phyloP scores from a whole-genome alignment of 2,329 filamentous ascomycete species.

The Boeremia exigua region DNA sequence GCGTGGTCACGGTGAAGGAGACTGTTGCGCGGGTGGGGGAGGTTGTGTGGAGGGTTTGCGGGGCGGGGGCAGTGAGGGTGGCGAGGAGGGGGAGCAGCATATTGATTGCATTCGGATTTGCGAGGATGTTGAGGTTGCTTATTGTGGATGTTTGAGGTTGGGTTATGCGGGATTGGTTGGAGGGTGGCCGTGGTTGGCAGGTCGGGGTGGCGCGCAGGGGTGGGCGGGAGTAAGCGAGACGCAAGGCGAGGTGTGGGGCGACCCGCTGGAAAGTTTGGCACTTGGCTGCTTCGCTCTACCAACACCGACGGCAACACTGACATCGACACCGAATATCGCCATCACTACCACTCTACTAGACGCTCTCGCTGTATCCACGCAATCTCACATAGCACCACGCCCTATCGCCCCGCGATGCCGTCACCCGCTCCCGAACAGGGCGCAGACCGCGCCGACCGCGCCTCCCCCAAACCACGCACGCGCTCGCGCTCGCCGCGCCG shows the following conservation, averaged over 20 bases:
- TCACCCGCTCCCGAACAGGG: slow-evolving; percentile 17
- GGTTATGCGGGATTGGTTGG: neutral
- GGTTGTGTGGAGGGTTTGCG: slow-evolving; percentile 32
- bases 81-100: slow-evolving; percentile 30
- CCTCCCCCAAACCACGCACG: slow-evolving; percentile 20
- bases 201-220: slow-evolving; percentile 22
- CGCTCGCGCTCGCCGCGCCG: slow-evolving; percentile 35
- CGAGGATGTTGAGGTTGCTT: neutral
- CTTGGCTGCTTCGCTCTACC: neutral
- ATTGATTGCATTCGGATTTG: slow-evolving; percentile 5
- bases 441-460: slow-evolving; percentile 6
- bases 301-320: too few relatives aligned
- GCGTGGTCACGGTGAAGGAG: slow-evolving; percentile 89
- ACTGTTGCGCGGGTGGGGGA: slow-evolving; percentile 79
- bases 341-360: too few relatives aligned
- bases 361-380: too few relatives aligned
- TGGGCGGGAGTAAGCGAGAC: slow-evolving; percentile 24
- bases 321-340: too few relatives aligned
- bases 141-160: neutral
- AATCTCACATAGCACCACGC: too few relatives aligned
- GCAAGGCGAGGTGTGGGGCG: slow-evolving; percentile 5
- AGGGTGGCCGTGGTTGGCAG: neutral
- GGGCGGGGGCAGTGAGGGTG: slow-evolving; percentile 35
- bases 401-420: slow-evolving; percentile 24
- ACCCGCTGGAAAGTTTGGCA: slow-evolving; percentile 12